These are phyloP conservation scores for Talaromyces piceae DNA, from an alignment of 2,329 filamentous ascomycete species.

Conservation along the genomic window DNA sequence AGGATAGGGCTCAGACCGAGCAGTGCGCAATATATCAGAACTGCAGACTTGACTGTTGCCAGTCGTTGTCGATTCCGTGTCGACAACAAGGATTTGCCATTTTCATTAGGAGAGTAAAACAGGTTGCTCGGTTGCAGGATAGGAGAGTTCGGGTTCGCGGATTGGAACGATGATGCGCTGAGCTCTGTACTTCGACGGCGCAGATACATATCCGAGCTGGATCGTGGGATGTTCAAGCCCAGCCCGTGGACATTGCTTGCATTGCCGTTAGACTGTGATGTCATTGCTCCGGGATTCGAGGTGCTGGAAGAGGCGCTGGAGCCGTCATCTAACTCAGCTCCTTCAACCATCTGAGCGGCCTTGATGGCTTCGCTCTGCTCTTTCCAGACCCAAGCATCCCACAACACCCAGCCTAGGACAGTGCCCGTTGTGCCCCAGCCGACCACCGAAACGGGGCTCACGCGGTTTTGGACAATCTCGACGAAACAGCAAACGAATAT, in stretches of 20 bases:
- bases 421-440: conserved; percentile 77
- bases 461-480: conserved; percentile 75
- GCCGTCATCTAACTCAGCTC: conserved; percentile 29
- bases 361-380: conserved; percentile 47
- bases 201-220: conserved; percentile 26
- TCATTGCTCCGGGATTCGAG: conserved; percentile 18
- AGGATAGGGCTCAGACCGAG: conserved; percentile 90
- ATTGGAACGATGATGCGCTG: conserved; percentile 47
- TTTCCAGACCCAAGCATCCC: conserved; percentile 82
- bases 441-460: conserved; percentile 85
- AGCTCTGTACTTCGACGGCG: conserved; percentile 21
- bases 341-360: conserved; percentile 21
- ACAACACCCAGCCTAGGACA: conserved; percentile 78
- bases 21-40: conserved; percentile 87
- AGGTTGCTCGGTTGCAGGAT: conserved; percentile 16
- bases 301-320: conserved; percentile 34
- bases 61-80: conserved; percentile 56
- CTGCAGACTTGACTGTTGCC: conserved; percentile 81
- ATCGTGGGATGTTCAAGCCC: conserved; percentile 34
- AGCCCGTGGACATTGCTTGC: conserved; percentile 34
- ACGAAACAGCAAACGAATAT: conserved; percentile 94
- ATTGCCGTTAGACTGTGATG: conserved; percentile 20
- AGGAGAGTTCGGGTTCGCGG: conserved; percentile 24
- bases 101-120: conserved; percentile 16
- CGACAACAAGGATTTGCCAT: conserved; percentile 30